A percentile compares a stretch with the other conserved stretches of the same genome.
Conservation (phyloP, 768 basidiomycete genomes). For the Agrocybe praecox region DNA sequence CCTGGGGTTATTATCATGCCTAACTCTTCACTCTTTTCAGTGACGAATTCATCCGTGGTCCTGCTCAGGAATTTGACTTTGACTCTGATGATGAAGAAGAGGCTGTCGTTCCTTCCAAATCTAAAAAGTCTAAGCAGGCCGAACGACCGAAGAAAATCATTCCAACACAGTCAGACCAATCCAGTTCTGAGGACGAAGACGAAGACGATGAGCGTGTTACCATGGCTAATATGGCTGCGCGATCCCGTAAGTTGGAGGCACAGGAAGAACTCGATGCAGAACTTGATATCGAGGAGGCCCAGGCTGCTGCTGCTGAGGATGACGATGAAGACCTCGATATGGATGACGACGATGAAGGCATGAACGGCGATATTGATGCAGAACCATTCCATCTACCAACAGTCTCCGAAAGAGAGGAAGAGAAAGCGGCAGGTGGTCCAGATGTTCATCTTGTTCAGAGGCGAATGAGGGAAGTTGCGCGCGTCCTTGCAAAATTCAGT, state of each 20-base stretch:
- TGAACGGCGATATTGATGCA: conserved; percentile 44
- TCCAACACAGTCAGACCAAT: conserved; percentile 47
- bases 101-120: conserved; percentile 35
- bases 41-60: conserved; percentile 51
- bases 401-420: conserved; percentile 69
- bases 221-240: conserved; percentile 80
- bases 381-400: conserved; percentile 69
- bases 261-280: conserved; percentile 71
- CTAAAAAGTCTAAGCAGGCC: conserved; percentile 56
- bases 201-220: conserved; percentile 63
- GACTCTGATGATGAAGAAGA: conserved; percentile 63
- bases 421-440: conserved; percentile 67
- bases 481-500: conserved; percentile 73
- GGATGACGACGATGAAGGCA: conserved; percentile 44
- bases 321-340: conserved; percentile 47
- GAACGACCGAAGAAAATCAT: conserved; percentile 51
- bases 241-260: conserved; percentile 76
- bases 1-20: background rate
- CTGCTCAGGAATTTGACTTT: conserved; percentile 64
- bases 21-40: conserved; percentile 28
- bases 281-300: conserved; percentile 68
- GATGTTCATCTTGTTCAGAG: conserved; percentile 77
- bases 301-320: conserved; percentile 51
- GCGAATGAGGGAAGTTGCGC: conserved; percentile 78
- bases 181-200: conserved; percentile 39